phyloP scores from a whole-genome alignment of 495 filamentous ascomycete species.

The Rostrohypoxylon terebratum region DNA sequence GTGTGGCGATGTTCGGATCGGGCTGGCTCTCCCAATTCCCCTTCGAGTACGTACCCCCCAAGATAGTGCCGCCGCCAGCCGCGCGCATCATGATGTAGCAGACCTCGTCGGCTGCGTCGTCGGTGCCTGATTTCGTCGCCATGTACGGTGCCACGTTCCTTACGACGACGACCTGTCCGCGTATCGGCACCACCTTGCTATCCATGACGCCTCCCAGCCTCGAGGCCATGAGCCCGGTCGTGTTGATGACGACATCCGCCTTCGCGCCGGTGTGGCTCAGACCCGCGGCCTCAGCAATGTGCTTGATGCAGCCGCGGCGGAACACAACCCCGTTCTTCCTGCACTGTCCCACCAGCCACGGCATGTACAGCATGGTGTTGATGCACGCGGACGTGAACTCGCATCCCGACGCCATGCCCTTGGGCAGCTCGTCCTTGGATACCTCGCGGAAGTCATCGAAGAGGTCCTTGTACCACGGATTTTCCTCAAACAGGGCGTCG shows the following conservation, averaged over 20 bases:
- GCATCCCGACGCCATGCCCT: slow-evolving; percentile 73
- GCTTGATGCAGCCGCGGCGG: slow-evolving; percentile 66
- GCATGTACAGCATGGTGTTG: slow-evolving; percentile 87
- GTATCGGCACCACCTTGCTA: slow-evolving; percentile 74
- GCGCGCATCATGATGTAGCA: slow-evolving; percentile 93
- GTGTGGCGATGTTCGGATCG: slow-evolving; percentile 81
- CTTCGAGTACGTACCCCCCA: slow-evolving; percentile 89
- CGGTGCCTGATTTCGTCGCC: slow-evolving; percentile 75
- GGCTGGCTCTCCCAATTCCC: slow-evolving; percentile 83
- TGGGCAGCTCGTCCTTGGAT: slow-evolving; percentile 64
- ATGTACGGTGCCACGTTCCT: slow-evolving; percentile 83
- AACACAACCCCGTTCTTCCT: slow-evolving; percentile 74
- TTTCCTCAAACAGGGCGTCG: slow-evolving; percentile 64
- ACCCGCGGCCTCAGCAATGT: slow-evolving; percentile 76
- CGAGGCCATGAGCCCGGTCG: slow-evolving; percentile 80
- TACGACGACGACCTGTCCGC: slow-evolving; percentile 91
- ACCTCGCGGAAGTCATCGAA: slow-evolving; percentile 77
- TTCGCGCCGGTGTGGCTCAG: slow-evolving; percentile 70
- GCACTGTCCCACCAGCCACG: slow-evolving; percentile 84
- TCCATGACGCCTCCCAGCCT: slow-evolving; percentile 88
- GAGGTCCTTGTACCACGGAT: slow-evolving; percentile 86
- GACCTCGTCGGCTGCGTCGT: slow-evolving; percentile 84
- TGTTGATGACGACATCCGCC: slow-evolving; percentile 84
- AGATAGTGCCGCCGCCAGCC: slow-evolving; percentile 77
- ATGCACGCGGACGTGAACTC: slow-evolving; percentile 88